A percentile compares a stretch with the other conserved stretches of the same genome.
Evolutionary conservation across 179 eudicot genomes (phyloP).

Genomic region (Heliamphora pulchella): DNA sequence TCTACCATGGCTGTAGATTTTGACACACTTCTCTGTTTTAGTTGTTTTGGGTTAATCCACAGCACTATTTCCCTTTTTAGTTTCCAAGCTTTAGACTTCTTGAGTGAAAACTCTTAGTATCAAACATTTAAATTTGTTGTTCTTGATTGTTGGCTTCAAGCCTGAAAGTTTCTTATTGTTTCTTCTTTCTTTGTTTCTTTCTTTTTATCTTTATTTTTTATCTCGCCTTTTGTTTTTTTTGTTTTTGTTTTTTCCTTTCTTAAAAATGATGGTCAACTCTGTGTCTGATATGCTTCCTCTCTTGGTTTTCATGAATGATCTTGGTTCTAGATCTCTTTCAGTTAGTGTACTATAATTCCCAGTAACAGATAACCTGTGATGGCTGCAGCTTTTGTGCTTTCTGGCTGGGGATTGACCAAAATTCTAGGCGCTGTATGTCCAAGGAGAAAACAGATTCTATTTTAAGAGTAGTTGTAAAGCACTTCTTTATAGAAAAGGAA

Average conservation of each 20-base stretch:
- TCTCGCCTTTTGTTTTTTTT: no score
- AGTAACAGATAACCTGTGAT: slow-evolving; percentile 13
- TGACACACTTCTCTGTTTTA: not conserved
- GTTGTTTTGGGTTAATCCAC: not conserved
- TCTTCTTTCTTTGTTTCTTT: not conserved
- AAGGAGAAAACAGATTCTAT: slow-evolving; percentile 71
- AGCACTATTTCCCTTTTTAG: not conserved
- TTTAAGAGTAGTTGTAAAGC: slow-evolving; percentile 68
- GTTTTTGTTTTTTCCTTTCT: no score
- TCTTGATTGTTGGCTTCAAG: not conserved
- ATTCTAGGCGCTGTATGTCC: slow-evolving; percentile 61
- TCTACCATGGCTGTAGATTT: not conserved
- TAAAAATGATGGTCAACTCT: no score
- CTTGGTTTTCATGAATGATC: not conserved
- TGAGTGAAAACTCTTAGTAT: no score
- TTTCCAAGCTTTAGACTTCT: no score
- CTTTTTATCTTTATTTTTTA: not conserved
- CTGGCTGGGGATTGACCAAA: slow-evolving; percentile 83
- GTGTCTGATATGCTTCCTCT: not conserved
- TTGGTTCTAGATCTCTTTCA: not conserved
- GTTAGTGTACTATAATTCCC: not conserved
- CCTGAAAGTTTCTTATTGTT: not conserved
- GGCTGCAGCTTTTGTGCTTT: slow-evolving; percentile 68
- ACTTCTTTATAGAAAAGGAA: slow-evolving; percentile 89
- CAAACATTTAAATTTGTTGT: not conserved